Evolutionary conservation across 2,329 filamentous ascomycete species (phyloP).

Genomic region (Plenodomus biglobosus): DNA sequence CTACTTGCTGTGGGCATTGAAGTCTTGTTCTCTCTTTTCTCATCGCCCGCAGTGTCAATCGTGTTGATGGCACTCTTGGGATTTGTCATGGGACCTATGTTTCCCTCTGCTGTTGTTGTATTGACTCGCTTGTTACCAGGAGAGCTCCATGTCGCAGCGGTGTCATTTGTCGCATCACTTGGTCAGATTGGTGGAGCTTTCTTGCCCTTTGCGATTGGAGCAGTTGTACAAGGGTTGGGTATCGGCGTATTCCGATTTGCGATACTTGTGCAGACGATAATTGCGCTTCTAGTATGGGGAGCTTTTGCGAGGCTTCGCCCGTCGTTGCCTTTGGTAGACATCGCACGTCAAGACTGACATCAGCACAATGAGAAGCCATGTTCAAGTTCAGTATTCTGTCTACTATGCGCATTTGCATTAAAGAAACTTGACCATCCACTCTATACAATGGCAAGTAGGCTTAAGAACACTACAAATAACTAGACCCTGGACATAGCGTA

Average conservation of each 20-base stretch:
- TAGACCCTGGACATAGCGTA: too few species aligned
- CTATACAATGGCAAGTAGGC: too few species aligned
- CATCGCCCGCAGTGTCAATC: slow-evolving; percentile 27
- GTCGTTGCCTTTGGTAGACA: neutral
- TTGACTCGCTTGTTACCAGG: slow-evolving; percentile 43
- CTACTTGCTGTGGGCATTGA: slow-evolving; percentile 21
- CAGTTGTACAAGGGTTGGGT: slow-evolving; percentile 43
- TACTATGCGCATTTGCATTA: too few species aligned
- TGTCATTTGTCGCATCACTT: slow-evolving; percentile 49
- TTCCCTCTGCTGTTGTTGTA: slow-evolving; percentile 47
- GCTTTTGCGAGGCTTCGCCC: slow-evolving; percentile 15
- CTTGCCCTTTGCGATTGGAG: slow-evolving; percentile 50
- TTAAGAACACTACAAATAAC: too few species aligned
- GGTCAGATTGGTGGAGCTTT: slow-evolving; percentile 51
- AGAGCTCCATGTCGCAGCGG: slow-evolving; percentile 48
- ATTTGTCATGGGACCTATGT: slow-evolving; percentile 48
- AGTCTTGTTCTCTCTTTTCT: slow-evolving; percentile 21
- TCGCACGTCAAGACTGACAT: neutral
- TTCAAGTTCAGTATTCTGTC: too few species aligned
- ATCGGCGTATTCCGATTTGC: slow-evolving; percentile 45
- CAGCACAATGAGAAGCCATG: too few species aligned
- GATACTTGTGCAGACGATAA: slow-evolving; percentile 22
- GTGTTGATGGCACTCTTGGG: slow-evolving; percentile 40
- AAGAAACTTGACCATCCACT: too few species aligned
- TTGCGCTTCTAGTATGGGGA: slow-evolving; percentile 29